phyloP scores from a whole-genome alignment of 495 filamentous ascomycete species.

The Thermochaetoides thermophila region DNA sequence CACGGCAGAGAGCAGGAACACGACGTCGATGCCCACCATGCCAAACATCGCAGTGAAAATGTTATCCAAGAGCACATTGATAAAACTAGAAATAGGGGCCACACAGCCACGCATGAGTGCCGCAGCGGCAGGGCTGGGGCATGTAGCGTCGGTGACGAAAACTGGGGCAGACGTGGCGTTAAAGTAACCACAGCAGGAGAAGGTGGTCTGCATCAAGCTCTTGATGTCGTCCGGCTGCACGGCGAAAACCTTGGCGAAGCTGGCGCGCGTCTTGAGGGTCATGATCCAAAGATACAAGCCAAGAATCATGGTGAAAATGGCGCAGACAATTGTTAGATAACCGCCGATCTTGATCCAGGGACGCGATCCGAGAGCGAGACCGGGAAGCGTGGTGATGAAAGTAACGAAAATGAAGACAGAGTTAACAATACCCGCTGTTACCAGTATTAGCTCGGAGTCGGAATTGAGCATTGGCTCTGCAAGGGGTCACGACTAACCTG shows the following conservation, averaged over 20 bases:
- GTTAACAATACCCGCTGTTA: slow-evolving; percentile 51
- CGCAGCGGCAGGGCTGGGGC: slow-evolving; percentile 46
- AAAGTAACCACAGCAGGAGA: slow-evolving; percentile 60
- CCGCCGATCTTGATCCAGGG: slow-evolving; percentile 44
- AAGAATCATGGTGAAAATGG: slow-evolving; percentile 46
- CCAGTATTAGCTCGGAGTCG: too few species aligned
- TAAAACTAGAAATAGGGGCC: slow-evolving; percentile 43
- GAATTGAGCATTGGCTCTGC: too few species aligned
- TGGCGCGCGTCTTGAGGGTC: slow-evolving; percentile 46
- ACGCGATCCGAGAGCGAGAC: slow-evolving; percentile 42
- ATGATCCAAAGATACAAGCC: slow-evolving; percentile 56
- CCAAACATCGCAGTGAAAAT: slow-evolving; percentile 66
- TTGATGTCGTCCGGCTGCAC: slow-evolving; percentile 36
- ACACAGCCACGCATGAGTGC: slow-evolving; percentile 52
- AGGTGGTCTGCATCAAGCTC: slow-evolving; percentile 52
- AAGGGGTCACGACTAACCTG: slow-evolving; percentile 32
- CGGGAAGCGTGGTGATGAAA: slow-evolving; percentile 41
- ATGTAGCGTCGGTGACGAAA: slow-evolving; percentile 46
- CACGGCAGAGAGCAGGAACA: slow-evolving; percentile 48
- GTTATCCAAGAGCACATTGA: slow-evolving; percentile 51
- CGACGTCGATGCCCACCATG: slow-evolving; percentile 51
- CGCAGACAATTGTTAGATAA: slow-evolving; percentile 44
- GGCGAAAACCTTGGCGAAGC: slow-evolving; percentile 40
- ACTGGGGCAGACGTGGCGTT: slow-evolving; percentile 52
- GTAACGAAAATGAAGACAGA: slow-evolving; percentile 43